These are phyloP conservation scores for Leishmania turanica DNA, from an alignment of 208 protist genomes.

Conservation along the genomic window DNA sequence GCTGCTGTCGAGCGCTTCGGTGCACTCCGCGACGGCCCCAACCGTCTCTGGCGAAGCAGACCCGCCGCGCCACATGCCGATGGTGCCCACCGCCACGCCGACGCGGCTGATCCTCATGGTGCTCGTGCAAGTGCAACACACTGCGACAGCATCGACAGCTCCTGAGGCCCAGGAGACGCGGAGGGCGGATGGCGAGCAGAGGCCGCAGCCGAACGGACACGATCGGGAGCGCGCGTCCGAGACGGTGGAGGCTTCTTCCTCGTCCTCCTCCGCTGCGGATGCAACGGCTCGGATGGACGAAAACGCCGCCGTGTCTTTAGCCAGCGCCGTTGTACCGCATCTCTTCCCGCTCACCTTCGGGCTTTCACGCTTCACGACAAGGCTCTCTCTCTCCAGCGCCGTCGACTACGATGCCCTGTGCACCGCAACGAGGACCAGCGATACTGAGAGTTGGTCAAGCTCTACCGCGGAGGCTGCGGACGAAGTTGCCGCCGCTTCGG, in stretches of 20 bases:
- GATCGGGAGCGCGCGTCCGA: not conserved
- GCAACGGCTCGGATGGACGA: constrained; percentile 4
- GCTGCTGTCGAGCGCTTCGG: not conserved
- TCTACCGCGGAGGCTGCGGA: not conserved
- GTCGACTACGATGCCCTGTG: constrained; percentile 23
- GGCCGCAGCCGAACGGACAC: not conserved
- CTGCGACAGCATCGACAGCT: not conserved
- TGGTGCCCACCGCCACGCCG: constrained; percentile 3
- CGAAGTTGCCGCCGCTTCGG: not conserved
- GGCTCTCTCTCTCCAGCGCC: constrained; percentile 21
- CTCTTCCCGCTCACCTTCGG: constrained; percentile 27
- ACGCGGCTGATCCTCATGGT: constrained; percentile 27
- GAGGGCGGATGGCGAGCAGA: not conserved
- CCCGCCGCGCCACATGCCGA: constrained; percentile 4
- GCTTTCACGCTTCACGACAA: constrained; percentile 22
- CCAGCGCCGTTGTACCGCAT: constrained; percentile 11
- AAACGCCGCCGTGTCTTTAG: constrained; percentile 2
- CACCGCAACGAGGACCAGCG: not conserved
- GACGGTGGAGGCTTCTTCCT: not conserved
- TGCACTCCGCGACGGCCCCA: constrained; percentile 9
- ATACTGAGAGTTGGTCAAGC: not conserved
- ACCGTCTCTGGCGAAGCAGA: constrained; percentile 15
- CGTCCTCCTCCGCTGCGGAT: not conserved
- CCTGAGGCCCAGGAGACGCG: not conserved
- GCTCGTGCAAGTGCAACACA: constrained; percentile 20